Base-by-base conservation (phyloP, 225 moss, liverwort and hornwort species). In the Lunularia cruciata region DNA sequence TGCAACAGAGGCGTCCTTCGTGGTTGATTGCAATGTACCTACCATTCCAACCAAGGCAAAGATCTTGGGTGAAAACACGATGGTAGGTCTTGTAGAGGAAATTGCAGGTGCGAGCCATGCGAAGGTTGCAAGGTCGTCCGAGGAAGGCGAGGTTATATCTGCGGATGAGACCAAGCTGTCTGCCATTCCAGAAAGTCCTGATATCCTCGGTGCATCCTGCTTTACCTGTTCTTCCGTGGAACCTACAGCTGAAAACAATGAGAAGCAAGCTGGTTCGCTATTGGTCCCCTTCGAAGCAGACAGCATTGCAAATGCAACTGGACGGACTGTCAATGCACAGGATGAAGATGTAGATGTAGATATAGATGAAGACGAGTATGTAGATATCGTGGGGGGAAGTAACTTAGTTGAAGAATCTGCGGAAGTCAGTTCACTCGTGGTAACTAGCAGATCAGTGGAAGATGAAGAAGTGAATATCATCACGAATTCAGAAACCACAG, bases 171-270 rank as follows among this genome's bases (percentile, higher is more conserved):
- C 55, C 47, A 73, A 64, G 26, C 13, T 8, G 40, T 51, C 47
- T 8, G 47, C 27, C 31, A 45, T 8, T 18, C 19, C 35, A 3
- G 34, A 39, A 12, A 39, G 43, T n/a, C 3, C 42, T 51, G 34
- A 57, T 13, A 49, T 23, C 30, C 13, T 53, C 34, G 65, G 42
- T 70, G 63, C 16, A 70, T 65, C 12, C 49, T 27, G 23, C 58
- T 49, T 27, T 60, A 14, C 19, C 0, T 37, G 25, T 20, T 36
- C 66, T 35, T 43, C 20, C 40, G 6, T 27, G 42, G 35, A 70
- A 31, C 69, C 6, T 22, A 0, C 42, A 54, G 38, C 18, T 49
- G 57, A 5, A 9, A 31, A 56, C 8, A 30, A 6, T 27, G 31
- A 20, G 30, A 33, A 32, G 42, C 30, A 16, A 64, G 46, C 63